Conservation (phyloP, 495 filamentous ascomycete genomes). For the Neurospora africana region DNA sequence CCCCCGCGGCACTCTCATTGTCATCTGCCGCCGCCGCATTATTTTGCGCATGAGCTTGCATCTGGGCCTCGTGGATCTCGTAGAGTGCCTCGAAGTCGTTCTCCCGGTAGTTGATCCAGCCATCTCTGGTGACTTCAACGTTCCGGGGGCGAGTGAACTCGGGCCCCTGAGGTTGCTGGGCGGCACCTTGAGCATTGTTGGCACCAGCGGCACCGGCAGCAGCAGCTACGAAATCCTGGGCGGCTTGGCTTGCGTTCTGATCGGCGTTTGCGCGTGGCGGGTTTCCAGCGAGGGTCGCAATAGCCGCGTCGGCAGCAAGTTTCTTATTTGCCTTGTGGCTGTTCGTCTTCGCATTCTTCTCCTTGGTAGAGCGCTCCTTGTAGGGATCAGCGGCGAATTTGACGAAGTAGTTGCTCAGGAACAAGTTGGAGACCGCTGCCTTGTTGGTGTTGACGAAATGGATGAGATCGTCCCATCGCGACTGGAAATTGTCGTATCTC, state of each 20-base stretch:
- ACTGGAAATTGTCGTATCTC: not conserved
- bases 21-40: not conserved
- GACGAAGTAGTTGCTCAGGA: not conserved
- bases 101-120: not conserved
- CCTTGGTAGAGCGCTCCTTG: not conserved
- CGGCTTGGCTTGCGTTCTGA: not conserved
- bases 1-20: too few species aligned
- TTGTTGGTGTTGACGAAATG: not conserved
- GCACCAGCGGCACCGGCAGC: not conserved
- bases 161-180: not conserved
- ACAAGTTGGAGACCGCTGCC: not conserved
- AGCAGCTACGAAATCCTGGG: not conserved
- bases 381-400: not conserved
- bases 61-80: not conserved
- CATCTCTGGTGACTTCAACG: rapidly evolving
- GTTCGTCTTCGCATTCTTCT: not conserved
- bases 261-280: not conserved
- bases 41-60: not conserved
- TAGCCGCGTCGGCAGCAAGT: not conserved
- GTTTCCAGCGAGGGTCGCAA: not conserved
- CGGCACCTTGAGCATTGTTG: rapidly evolving
- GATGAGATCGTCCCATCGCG: not conserved
- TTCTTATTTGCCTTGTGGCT: not conserved
- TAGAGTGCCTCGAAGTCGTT: not conserved
- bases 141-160: rapidly evolving